phyloP scores from a whole-genome alignment of 2,329 filamentous ascomycete genomes.

The Phialemonium atrogriseum region DNA sequence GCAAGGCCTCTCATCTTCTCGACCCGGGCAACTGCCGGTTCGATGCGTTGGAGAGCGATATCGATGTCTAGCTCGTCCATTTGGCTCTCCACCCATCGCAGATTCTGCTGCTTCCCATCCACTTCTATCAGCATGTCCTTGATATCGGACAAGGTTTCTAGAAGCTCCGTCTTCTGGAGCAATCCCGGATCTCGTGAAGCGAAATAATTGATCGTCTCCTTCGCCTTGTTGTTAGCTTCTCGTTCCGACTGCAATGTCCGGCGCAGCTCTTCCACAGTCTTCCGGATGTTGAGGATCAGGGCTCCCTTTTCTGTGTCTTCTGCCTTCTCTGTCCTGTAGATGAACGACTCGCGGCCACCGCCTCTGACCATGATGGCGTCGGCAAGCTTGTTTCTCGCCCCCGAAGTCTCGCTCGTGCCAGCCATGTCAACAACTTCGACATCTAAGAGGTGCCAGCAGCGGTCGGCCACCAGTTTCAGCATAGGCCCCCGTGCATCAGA shows the following conservation, averaged over 20 bases:
- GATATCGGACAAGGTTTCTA: constrained; percentile 69
- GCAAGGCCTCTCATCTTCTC: constrained; percentile 79
- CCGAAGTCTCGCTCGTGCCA: constrained; percentile 50
- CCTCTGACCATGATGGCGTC: constrained; percentile 86
- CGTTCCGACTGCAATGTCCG: constrained; percentile 80
- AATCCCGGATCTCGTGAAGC: constrained; percentile 69
- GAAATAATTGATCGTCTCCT: constrained; percentile 81
- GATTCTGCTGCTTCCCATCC: constrained; percentile 91
- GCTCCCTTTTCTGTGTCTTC: constrained; percentile 71
- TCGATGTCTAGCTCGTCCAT: constrained; percentile 96
- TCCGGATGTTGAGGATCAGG: constrained; percentile 82
- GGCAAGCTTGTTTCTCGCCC: constrained; percentile 54
- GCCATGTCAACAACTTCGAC: constrained; percentile 89
- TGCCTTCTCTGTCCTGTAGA: constrained; percentile 81
- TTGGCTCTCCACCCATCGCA: constrained; percentile 91
- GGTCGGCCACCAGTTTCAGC: constrained; percentile 81
- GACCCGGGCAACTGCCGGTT: constrained; percentile 72
- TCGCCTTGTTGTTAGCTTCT: constrained; percentile 75
- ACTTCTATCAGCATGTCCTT: constrained; percentile 91
- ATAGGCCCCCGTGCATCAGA: constrained; percentile 42
- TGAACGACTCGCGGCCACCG: constrained; percentile 84
- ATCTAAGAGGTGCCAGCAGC: constrained; percentile 89
- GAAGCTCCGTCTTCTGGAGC: constrained; percentile 68
- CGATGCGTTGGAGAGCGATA: constrained; percentile 83
- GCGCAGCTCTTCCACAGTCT: constrained; percentile 84